Evolutionary conservation across 495 filamentous ascomycete species (phyloP), one percentile per base, ranked within the genome.

Genomic region (Rhypophila decipiens): DNA sequence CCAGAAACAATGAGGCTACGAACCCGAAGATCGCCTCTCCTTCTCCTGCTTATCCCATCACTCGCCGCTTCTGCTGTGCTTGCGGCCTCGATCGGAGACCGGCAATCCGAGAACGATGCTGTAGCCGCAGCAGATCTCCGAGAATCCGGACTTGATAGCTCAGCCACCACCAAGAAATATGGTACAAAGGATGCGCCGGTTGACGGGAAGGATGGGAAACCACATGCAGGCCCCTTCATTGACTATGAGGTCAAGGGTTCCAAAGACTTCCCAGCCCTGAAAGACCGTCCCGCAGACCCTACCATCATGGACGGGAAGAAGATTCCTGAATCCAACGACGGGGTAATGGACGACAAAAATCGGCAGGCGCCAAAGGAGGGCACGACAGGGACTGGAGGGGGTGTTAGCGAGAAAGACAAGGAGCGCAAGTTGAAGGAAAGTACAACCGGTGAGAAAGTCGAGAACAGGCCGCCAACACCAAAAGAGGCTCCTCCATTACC

Each of bases 181-280:
- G 87, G 86, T 40, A 90, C 87, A 49, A 88, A 87, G 68, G 83
- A 93, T 72, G 88, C 88, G 52, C 93, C 94, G 1, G 86, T 97
- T 5, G 93, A 98, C 63, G 94, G 93, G 27, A 86, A 88, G 52
- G 93, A 98, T 75, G 93, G 93, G 21, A 90, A 89, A 72, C 93
- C 93, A 24, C 93, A 98, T 63, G 80, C 81, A 20, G 93, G 93
- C 8, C 93, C 94, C 2, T 90, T 86, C 65, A 85, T 93, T 42
- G 84, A 86, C 53, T 81, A 83, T 18, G 80, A 63, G 73, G 56
- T 48, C 53, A 66, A 47, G 36, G 61, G 58, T 2, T 44, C 60
- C n/a, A 68, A 61, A 69, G 66, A 80, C 36, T 55, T 69, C 31
- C 63, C 71, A 3, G 23, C 59, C 2, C 44, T 76, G 27, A 75